Evolutionary conservation across 1,284 basidiomycete genomes (phyloP), one percentile per base, ranked within the genome.

Genomic region (Takashimella tepidaria): DNA sequence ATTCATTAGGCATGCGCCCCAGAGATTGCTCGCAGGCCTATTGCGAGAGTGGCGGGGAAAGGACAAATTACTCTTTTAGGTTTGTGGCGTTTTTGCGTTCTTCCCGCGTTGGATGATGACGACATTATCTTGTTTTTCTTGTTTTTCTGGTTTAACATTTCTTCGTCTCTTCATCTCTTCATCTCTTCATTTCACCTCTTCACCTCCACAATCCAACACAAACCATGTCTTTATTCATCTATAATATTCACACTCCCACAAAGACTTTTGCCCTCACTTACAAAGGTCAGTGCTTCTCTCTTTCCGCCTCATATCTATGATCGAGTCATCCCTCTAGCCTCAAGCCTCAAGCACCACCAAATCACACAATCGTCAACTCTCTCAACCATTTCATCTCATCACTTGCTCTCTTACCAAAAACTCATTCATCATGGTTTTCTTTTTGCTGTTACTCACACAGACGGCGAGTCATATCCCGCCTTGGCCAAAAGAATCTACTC

Each of bases 171-270:
- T 21, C 42, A 44, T 41, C 37, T 24, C 23, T 5, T 25, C 31
- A 25, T 19, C 48, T 10, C 12, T 27, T 45, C 43, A 11, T 31
- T 23, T n/a, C n/a, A 24, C 27, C 19, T 27, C 13, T 3, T 43
- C 23, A 16, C 21, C 42, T 21, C 49, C 21, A 23, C 16, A 25
- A 20, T 8, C 20, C n/a, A n/a, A n/a, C n/a, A n/a, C n/a, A n/a
- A n/a, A 20, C 40, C 42, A 47, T 20, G 54, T 58, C 25, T 43
- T 67, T 71, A 65, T 69, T 74, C 49, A 57, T 74, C 24, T 74
- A 73, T 62, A 76, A 76, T 66, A 61, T 74, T 10, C 74, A 76
- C 57, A 63, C 72, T 1, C 72, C 73, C 2, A 48, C 54, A n/a
- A 74, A 74, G 59, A 68, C 68, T 0, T 73, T 69, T 50, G 64